phyloP scores from a whole-genome alignment of 352 stramenopile species.

The Plasmopara halstedii region DNA sequence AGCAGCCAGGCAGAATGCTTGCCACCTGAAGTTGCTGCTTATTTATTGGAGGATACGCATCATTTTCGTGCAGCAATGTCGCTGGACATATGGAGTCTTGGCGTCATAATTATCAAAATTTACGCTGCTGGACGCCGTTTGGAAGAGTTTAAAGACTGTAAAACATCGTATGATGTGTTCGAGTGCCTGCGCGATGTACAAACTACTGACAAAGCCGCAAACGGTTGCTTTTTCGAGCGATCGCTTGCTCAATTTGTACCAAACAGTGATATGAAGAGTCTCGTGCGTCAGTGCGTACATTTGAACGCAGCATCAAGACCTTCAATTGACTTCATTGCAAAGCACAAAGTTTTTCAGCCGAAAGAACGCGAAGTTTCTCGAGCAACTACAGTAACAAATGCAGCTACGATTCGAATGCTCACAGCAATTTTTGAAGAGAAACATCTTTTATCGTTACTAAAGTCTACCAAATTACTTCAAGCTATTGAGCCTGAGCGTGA shows the following conservation, averaged over 20 bases:
- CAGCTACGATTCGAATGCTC: constrained; percentile 5
- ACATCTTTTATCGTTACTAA: background rate
- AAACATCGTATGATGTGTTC: constrained; percentile 24
- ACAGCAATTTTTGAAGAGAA: constrained; percentile 19
- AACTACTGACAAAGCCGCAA: constrained; percentile 3
- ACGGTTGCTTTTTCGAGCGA: constrained; percentile 32
- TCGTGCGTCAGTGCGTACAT: constrained; percentile 36
- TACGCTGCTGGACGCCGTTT: constrained; percentile 37
- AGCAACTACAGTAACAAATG: constrained; percentile 9
- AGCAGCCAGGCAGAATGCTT: constrained; percentile 25
- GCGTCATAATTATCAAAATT: constrained; percentile 48
- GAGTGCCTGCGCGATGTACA: constrained; percentile 16
- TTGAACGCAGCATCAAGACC: constrained; percentile 27
- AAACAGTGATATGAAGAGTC: constrained; percentile 35
- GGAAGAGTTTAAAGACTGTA: constrained; percentile 41
- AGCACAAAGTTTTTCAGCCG: constrained; percentile 28
- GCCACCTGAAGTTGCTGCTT: constrained; percentile 38
- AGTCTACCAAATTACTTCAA: background rate
- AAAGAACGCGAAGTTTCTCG: constrained; percentile 15
- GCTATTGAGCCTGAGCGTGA: constrained; percentile 11
- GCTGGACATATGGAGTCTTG: constrained; percentile 56
- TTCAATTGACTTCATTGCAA: constrained; percentile 27
- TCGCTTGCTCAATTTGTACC: constrained; percentile 43
- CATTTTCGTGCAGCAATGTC: constrained; percentile 21
- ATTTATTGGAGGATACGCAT: constrained; percentile 20